Evolutionary conservation across 805 yeast species (phyloP), one percentile per base, ranked within the genome.

Genomic region (Zygoascus biomembranicola): DNA sequence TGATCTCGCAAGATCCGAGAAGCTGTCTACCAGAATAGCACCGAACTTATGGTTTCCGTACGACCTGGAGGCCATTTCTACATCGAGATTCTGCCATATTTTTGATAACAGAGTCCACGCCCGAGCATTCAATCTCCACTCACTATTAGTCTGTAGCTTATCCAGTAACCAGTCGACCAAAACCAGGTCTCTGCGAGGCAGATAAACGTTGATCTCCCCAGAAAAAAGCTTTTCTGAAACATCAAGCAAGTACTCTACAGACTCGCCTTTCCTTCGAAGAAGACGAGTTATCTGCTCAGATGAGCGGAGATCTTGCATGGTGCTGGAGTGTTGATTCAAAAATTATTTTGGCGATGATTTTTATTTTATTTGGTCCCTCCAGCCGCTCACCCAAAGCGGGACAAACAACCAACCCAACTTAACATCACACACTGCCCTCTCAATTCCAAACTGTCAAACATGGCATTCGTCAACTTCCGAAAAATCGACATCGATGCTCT

Each of bases 401-500:
- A 42, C 20, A 10, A 11, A 16, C 20, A 14, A 11, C n/a, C n/a
- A 18, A 13, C 20, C 20, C 9, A 41, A 16, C 26, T 42, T 19
- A 14, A 42, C 44, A 42, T 18, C 44, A 16, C 26, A 19, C 13
- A 14, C 20, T 14, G 13, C 26, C 26, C 44, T 2, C 16, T 16
- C 20, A 42, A 42, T 42, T 42, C 26, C 11, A 10, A 10, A 23
- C 49, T 13, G 32, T n/a, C 28, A 23, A 50, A n/a, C n/a, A 41
- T 43, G 49, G 32, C 37, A 35, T 45, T 48, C 52, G 59, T 39
- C 13, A 53, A 57, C 57, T 72, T 71, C 59, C 63, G 99, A 79
- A 82, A 94, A 77, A 88, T 92, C 62, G 96, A 94, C 68, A 83
- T 94, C 52, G 98, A 94, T 69, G 87, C 89, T 16, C 82, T 82